Evolutionary conservation across 768 basidiomycete species (phyloP), one percentile per base, ranked within the genome.

Genomic region (Pleurotus djamor): DNA sequence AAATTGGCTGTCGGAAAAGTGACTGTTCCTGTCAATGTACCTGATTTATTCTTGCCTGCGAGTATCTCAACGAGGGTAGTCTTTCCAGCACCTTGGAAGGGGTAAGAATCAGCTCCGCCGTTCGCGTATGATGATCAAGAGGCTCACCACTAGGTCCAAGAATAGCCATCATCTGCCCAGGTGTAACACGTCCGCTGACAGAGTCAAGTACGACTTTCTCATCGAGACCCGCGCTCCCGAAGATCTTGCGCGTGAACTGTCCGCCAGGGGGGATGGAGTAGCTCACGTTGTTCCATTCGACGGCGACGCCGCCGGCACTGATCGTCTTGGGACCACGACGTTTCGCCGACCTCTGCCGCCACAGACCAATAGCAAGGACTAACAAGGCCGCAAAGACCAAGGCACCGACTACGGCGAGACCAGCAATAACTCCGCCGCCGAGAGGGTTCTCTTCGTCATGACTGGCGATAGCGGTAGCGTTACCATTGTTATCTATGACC

Each of bases 1-100:
- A 68, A 65, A 21, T 66, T 67, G 34, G 68, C 63, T 14, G 74
- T 70, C 10, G 80, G 79, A 69, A 88, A 88, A 4, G 77, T 67
- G 49, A 96, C 88, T 2, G 71, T 71, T 3, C 96, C 96, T 1
- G 84, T 77, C 2, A 81, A 79, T 2, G 76, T 67, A 0, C 95
- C 96, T 0, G 81, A 79, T 74, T 97, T 98, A 63, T 74, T 76
- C 69, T 90, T 95, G 2, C 89, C 87, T 0, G 94, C 92, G 8
- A 98, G 82, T 38, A 97, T 85, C 67, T 98, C 96, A 14, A 97
- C 88, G 38, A 98, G 77, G 0, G 95, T 94, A 0, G 92, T 93
- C 72, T 96, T 96, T 45, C 94, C 94, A 14, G 94, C 92, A 58
- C 88, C 87, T 85, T 28, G 21, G 21, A 28, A 28, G 21, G 21